Base-by-base conservation (phyloP, 1,139 yeast species). In the Magnusiomyces sp. region DNA sequence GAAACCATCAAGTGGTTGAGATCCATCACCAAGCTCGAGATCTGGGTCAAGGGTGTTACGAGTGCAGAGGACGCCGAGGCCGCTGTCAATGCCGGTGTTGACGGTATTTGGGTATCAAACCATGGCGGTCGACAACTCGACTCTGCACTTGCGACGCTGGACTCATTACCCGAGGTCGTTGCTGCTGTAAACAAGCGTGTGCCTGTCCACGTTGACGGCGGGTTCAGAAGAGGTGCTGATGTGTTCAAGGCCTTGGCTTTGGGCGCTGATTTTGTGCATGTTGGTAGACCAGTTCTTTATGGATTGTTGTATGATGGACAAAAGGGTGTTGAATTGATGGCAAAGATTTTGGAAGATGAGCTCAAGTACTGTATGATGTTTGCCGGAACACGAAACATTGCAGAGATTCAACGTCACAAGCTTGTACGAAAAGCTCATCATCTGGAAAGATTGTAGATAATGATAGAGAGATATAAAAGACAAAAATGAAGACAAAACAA, bases 101-200 rank as follows among this genome's bases (percentile, higher is more conserved):
- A 74, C 40, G 83, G 82, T 9, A 74, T 80, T 50, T 76, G 81
- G 50, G 71, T 81, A 23, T 80, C 86, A 14, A 81, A 81, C 61
- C 88, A 81, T 59, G 88, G 88, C 29, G 88, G 88, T 17, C 68
- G 88, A 49, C 88, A 81, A 62, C 70, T 81, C 49, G 88, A 81
- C 56, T 77, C 73, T 52, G 72, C 82, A 1, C 70, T 74, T 59
- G 77, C 86, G 0, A 81, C 87, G 7, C 66, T 81, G 44, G 86
- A 81, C 60, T 75, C 81, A 1, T 70, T 82, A 47, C 79, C 81
- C 1, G 84, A 80, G 56, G 75, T 81, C 36, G 77, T 74, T 58
- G 79, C 77, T 10, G 67, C 69, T 16, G 71, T 67, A 34, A 64
- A 70, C 39, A 73, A 75, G 40, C 71, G 75, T 44, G 68, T 81